Evolutionary conservation across 805 yeast genomes (phyloP), one percentile per base, ranked within the genome.

Genomic region (Metschnikowia corniflorae): DNA sequence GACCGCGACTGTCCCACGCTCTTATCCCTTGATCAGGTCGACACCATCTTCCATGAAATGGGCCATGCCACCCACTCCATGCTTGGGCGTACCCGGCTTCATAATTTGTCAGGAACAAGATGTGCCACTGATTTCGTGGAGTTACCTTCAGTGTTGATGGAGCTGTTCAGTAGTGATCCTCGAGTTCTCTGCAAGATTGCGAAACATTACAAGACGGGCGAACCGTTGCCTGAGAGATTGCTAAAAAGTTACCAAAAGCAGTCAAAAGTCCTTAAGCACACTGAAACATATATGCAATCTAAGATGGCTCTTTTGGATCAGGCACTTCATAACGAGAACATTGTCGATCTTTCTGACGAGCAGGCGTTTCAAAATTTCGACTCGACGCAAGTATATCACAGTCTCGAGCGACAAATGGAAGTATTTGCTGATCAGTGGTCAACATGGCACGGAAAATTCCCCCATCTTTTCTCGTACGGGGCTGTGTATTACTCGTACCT

Each of bases 61-160:
- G 98, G 98, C 1, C 98, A 93, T 60, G 97, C 97, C 1, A 84
- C 93, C 77, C 98, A 93, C 58, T 86, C 97, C 3, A 91, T 93
- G 96, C 64, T 93, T 15, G 98, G 97, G 0, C 73, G 91, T 44
- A 93, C 98, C 0, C 71, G 81, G 28, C 63, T 91, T 35, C 98
- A 93, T 57, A 93, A 88, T 57, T 82, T 91, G 7, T 81, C 94
- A 22, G 98, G 98, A 3, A 93, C 98, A 0, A 72, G 98, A 41
- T 91, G 97, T 57, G 84, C 86, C 4, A 86, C 97, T 0, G 98
- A 93, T 58, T 93, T 93, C 63, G 98, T 93, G 13, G 98, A 93
- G 59, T 65, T 93, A 29, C 98, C 98, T 2, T 87, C 96, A 10
- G 91, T 93, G n/a, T 60, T 93, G 37, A 91, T 89, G 95, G 98